A percentile compares a stretch with the other conserved stretches of the same genome.
These are phyloP conservation scores for Leccinum pachyderme DNA, from an alignment of 1,284 basidiomycete species.

Conservation along the genomic window DNA sequence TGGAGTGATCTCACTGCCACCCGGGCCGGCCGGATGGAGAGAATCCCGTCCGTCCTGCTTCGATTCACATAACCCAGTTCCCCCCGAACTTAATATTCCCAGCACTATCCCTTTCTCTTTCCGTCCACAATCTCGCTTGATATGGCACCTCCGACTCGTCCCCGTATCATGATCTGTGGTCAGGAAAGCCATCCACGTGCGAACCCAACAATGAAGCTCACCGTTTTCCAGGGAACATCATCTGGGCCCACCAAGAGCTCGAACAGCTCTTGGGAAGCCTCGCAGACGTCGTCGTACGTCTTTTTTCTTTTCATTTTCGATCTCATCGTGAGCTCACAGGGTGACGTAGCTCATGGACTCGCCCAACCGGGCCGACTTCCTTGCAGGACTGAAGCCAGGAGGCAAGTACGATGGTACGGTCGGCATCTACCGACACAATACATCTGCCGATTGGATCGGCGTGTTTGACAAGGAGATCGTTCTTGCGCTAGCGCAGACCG, in stretches of 20 bases:
- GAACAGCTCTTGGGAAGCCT: slow-evolving; percentile 62
- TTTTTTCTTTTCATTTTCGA: neutral
- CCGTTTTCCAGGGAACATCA: slow-evolving; percentile 53
- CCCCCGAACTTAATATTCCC: no score
- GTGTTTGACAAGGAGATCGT: slow-evolving; percentile 81
- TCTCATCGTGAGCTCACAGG: neutral
- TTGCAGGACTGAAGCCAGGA: slow-evolving; percentile 58
- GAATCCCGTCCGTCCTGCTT: neutral
- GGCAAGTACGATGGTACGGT: slow-evolving; percentile 75
- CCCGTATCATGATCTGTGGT: slow-evolving; percentile 31
- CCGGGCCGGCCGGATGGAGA: neutral
- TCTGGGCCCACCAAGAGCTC: slow-evolving; percentile 80
- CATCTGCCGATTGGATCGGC: slow-evolving; percentile 64
- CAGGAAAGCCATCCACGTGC: slow-evolving; percentile 1
- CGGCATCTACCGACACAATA: slow-evolving; percentile 80
- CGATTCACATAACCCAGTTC: neutral
- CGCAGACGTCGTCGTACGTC: slow-evolving; percentile 74
- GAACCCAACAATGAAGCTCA: neutral
- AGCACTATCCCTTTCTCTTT: neutral
- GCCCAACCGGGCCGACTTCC: slow-evolving; percentile 63
- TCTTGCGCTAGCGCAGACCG: slow-evolving; percentile 56
- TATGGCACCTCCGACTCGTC: slow-evolving; percentile 15
- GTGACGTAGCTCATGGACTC: slow-evolving; percentile 60
- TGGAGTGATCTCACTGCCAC: neutral
- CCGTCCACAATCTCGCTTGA: neutral